A percentile compares a stretch with the other conserved stretches of the same genome.
These are phyloP conservation scores for Apocynum venetum DNA, from an alignment of 257 asterid species.

Conservation along the genomic window DNA sequence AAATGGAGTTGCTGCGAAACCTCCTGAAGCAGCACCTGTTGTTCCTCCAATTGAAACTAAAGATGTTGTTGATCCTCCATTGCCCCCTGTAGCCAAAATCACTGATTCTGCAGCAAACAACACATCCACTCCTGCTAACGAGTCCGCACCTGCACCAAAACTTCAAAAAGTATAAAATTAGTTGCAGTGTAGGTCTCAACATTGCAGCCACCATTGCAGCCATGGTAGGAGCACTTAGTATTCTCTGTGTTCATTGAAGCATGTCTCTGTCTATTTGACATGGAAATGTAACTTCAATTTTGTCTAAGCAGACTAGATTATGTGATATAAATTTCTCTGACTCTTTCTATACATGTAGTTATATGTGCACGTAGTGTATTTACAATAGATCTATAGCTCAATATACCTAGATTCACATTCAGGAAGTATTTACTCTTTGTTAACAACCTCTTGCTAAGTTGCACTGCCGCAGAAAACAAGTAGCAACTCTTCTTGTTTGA, in stretches of 20 bases:
- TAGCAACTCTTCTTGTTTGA: no score
- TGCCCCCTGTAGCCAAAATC: constrained; percentile 16
- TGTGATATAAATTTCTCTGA: neutral
- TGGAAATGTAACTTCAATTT: neutral
- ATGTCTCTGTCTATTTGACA: neutral
- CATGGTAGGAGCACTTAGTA: constrained; percentile 5
- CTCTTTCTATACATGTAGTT: neutral
- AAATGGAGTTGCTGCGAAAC: constrained; percentile 12
- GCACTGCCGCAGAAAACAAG: no score
- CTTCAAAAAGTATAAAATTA: neutral
- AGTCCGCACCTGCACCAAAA: neutral
- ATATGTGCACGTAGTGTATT: neutral
- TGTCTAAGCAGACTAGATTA: neutral
- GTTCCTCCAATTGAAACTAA: constrained; percentile 13
- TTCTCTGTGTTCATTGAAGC: neutral
- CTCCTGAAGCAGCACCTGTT: constrained; percentile 17
- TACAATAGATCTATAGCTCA: neutral
- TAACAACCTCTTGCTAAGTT: no score
- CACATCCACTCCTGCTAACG: neutral
- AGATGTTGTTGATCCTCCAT: constrained; percentile 19
- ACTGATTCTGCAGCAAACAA: constrained; percentile 1
- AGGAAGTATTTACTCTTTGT: no score
- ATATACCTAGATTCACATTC: neutral
- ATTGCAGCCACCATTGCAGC: constrained; percentile 5
- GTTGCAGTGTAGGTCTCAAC: neutral